These are phyloP conservation scores for Dendrostoma leiphaemia DNA, from an alignment of 2,329 filamentous ascomycete species.

Conservation along the genomic window DNA sequence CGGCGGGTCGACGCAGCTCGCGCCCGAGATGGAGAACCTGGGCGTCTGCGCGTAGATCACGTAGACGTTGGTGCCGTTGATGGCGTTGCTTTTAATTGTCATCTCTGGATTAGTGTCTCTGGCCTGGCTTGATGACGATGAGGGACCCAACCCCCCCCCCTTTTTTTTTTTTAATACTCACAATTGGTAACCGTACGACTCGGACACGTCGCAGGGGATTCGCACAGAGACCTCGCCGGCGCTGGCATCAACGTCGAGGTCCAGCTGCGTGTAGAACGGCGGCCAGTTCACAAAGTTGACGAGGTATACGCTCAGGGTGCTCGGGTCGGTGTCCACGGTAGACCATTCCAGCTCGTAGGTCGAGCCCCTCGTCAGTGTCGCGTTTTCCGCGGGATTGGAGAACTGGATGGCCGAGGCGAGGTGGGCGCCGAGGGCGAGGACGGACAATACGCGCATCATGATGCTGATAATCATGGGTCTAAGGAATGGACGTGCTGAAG, in stretches of 20 bases:
- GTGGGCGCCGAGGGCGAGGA: conserved; percentile 29
- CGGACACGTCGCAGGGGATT: conserved; percentile 35
- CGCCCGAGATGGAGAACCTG: conserved; percentile 34
- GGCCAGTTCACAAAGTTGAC: conserved; percentile 45
- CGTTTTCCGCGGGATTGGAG: conserved; percentile 31
- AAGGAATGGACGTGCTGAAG: no score
- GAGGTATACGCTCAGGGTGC: conserved; percentile 38
- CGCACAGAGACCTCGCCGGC: conserved; percentile 31
- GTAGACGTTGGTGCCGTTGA: conserved; percentile 44
- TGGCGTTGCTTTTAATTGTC: conserved; percentile 33
- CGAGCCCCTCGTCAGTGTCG: conserved; percentile 35
- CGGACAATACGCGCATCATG: no score
- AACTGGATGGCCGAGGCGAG: conserved; percentile 31
- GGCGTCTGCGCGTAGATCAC: conserved; percentile 41
- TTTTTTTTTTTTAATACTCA: no score
- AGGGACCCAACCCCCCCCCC: no score
- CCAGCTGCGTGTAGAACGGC: conserved; percentile 36
- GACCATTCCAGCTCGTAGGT: conserved; percentile 34
- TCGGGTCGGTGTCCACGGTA: conserved; percentile 39
- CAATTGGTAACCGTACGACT: conserved; percentile 39
- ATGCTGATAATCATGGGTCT: no score
- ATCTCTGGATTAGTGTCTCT: not conserved
- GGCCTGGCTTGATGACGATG: not conserved
- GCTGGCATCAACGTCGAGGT: conserved; percentile 32
- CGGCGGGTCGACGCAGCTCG: conserved; percentile 28